These are phyloP conservation scores for Phytophthora rubi DNA, from an alignment of 352 stramenopile genomes.

Conservation along the genomic window DNA sequence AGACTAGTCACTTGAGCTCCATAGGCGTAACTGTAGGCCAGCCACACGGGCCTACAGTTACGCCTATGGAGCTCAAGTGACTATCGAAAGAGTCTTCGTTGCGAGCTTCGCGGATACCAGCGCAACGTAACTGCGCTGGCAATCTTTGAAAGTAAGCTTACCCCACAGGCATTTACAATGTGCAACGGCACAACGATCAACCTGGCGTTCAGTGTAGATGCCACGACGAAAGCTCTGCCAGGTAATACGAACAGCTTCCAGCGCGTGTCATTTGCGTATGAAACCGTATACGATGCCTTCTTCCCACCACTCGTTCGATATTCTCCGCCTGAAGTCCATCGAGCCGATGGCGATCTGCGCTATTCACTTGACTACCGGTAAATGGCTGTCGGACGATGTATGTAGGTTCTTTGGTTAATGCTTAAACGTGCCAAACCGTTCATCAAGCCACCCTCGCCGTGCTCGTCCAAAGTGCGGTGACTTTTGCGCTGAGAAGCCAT, in stretches of 20 bases:
- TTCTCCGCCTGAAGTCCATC: not conserved
- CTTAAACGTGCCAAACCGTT: not conserved
- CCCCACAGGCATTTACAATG: not conserved
- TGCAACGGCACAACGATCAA: not conserved
- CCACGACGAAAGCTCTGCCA: no score
- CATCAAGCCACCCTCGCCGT: not conserved
- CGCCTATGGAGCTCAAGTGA: no score
- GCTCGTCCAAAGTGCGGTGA: not conserved
- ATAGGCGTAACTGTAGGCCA: no score
- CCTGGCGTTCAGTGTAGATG: no score
- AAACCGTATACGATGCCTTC: not conserved
- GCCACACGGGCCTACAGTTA: no score
- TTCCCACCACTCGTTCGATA: not conserved
- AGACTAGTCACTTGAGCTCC: no score
- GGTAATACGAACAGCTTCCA: not conserved
- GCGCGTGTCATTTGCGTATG: conserved; percentile 1
- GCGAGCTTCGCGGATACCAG: not conserved
- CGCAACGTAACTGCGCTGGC: no score
- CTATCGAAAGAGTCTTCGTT: not conserved
- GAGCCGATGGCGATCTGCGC: not conserved
- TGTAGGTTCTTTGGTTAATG: no score
- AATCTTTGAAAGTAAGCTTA: not conserved
- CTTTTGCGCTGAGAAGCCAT: not conserved
- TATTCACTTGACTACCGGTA: not conserved
- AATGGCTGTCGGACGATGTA: no score